These are phyloP conservation scores for Leccinellum rugosiceps DNA, from an alignment of 768 basidiomycete species.

Conservation along the genomic window DNA sequence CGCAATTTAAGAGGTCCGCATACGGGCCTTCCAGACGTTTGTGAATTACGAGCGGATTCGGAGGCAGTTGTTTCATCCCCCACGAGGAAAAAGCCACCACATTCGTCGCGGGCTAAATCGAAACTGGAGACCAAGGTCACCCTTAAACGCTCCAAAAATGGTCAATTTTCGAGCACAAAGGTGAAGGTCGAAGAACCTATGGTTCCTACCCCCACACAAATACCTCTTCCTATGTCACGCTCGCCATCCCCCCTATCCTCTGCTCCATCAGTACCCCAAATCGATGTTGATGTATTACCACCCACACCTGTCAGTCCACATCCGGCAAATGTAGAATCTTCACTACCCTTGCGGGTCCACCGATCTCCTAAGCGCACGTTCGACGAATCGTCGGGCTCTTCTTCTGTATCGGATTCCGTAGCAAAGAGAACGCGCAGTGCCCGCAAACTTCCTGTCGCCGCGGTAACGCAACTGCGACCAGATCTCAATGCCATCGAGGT, in stretches of 20 bases:
- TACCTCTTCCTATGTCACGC: constrained; percentile 39
- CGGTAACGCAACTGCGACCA: constrained; percentile 10
- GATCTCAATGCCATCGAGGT: constrained; percentile 21
- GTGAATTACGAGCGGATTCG: constrained; percentile 43
- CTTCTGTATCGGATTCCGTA: constrained; percentile 32
- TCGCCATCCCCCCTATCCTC: constrained; percentile 36
- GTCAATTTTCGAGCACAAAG: constrained; percentile 20
- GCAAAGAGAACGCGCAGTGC: constrained; percentile 36
- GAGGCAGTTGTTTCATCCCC: constrained; percentile 31
- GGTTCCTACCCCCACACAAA: constrained; percentile 27
- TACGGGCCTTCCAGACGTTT: constrained; percentile 63
- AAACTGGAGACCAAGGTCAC: constrained; percentile 20
- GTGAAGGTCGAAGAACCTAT: constrained; percentile 21
- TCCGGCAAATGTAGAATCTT: constrained; percentile 7
- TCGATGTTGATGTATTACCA: constrained; percentile 29
- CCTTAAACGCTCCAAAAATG: constrained; percentile 20
- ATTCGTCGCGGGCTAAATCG: constrained; percentile 30
- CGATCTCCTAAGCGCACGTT: constrained; percentile 59
- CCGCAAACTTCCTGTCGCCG: constrained; percentile 21
- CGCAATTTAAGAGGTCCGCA: constrained; percentile 85
- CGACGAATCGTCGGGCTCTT: constrained; percentile 52
- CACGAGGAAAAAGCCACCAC: constrained; percentile 33
- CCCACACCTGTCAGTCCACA: constrained; percentile 24
- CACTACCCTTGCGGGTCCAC: constrained; percentile 33
- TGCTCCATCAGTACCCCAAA: constrained; percentile 18